Base-by-base conservation (phyloP, 1,284 basidiomycete species). In the Malassezia caprae region DNA sequence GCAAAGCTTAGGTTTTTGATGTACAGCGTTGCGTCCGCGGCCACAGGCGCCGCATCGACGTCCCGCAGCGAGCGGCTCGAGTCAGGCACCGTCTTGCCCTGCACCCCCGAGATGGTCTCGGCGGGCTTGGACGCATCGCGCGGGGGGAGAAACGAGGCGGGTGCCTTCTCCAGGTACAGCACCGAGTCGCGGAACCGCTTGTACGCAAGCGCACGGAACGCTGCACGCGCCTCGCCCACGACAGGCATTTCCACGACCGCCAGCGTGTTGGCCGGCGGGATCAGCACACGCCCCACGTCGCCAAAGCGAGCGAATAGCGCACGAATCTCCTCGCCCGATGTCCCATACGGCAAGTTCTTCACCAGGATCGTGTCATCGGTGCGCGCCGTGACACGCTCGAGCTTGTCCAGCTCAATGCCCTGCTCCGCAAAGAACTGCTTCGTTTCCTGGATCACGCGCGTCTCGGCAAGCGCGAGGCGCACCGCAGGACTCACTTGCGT, bases 271-370 rank as follows among this genome's bases (percentile, higher is more conserved):
- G 88, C 84, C 0, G 93, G 91, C 0, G 93, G 90, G 0, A 96
- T 82, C 2, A 96, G 76, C 3, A 94, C 82, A 15, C 86, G 81
- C 23, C 75, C 79, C n/a, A 94, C 78, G 51, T 80, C 78, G 7
- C 90, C 91, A 66, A 88, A 84, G 0, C 81, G 80, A 28, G 82
- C 81, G 68, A 98, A 94, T 40, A 96, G 73, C 58, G 84, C 84
- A 30, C 82, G 81, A 17, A 96, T 81, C 59, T 86, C 82, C 11
- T 83, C 81, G 0, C 79, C 77, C 1, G 84, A 82, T 0, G 90
- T 96, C 13, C 89, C 89, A 68, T 87, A 94, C 0, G 93, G 91
- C 41, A 98, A 90, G 76, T 98, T 96, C 79, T 98, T 98, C 59
- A 96, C 87, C 8, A 98, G 80, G 53, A 96, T 84, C 42, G 82